Base-by-base conservation (phyloP, 805 yeast genomes). In the Spathaspora sp. region DNA sequence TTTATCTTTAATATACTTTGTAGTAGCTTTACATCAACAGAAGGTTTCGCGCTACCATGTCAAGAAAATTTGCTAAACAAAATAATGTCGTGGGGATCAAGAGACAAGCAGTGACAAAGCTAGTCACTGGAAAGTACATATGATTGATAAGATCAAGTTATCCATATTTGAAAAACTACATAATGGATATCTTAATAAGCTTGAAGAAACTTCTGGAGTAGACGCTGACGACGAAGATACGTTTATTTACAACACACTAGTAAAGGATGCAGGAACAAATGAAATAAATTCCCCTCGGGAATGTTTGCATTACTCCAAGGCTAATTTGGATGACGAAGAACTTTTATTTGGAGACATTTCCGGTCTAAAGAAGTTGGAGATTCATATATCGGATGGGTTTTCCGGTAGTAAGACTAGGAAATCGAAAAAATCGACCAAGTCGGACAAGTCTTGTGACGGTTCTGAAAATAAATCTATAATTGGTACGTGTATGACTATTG, bases 301-400 rank as follows among this genome's bases (percentile, higher is more conserved):
- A 32, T 28, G 46, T 5, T 28, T 48, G 3, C 49, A 76, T 51
- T 86, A 84, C 54, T 85, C 91, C 53, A 80, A 74, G 63, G 78
- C 87, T 9, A 82, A 23, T 20, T 3, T 14, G 11, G 44, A 85
- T 58, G 89, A 89, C 54, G 55, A 23, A 23, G 26, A 60, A 17
- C 58, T 62, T 44, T 53, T 53, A 51, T 45, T 51, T 26, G 49
- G 49, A 38, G 55, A 52, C 29, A 18, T 18, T 5, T 42, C 49
- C 9, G 60, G 58, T 2, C 42, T 52, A 18, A 48, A 53, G 14
- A 29, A 17, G 1, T 23, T 51, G 46, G 47, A 46, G 42, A 7
- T 56, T 12, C 51, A 52, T 3, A 48, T 49, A 29, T 55, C 50
- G 11, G 43, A 46, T 12, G 17, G 19, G 23, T 42, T 11, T 28